Evolutionary conservation across 345 rosid species (phyloP).

Genomic region (Brassica juncea): DNA sequence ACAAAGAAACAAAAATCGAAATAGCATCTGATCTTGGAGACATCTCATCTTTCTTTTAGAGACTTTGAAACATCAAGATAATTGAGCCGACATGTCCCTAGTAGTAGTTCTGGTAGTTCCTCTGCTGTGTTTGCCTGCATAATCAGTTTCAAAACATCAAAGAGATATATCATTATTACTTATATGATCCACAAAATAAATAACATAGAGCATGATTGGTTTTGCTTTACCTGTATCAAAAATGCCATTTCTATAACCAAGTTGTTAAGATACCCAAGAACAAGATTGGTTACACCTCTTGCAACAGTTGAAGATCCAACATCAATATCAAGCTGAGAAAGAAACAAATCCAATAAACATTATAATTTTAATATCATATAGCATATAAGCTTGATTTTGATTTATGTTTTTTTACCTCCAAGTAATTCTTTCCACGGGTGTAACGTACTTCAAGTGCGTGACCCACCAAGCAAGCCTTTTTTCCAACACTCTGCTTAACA

Average conservation of each 20-base stretch:
- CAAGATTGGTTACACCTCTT: conserved; percentile 76
- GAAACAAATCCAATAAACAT: background rate
- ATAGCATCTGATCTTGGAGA: background rate
- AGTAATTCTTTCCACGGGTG: conserved; percentile 70
- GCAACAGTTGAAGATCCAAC: conserved; percentile 93
- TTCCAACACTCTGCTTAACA: conserved; percentile 93
- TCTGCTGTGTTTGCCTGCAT: conserved; percentile 77
- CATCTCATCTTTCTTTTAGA: conserved; percentile 38
- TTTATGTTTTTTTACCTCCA: conserved; percentile 56
- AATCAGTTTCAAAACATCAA: background rate
- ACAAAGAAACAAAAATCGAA: conserved; percentile 2
- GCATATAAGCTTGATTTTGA: background rate
- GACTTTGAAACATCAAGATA: conserved; percentile 68
- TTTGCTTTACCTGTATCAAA: conserved; percentile 65
- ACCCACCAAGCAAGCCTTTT: conserved; percentile 80
- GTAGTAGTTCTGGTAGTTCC: conserved; percentile 82
- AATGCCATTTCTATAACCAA: conserved; percentile 92
- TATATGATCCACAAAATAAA: background rate
- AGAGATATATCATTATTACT: background rate
- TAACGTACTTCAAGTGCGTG: conserved; percentile 71
- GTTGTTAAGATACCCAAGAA: conserved; percentile 79
- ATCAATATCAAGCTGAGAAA: conserved; percentile 69
- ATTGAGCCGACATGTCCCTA: conserved; percentile 88
- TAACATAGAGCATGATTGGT: background rate
- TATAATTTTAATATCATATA: background rate